Evolutionary conservation across 129 eudicot species (phyloP), one percentile per base, ranked within the genome.

Genomic region (Erigeron canadensis): DNA sequence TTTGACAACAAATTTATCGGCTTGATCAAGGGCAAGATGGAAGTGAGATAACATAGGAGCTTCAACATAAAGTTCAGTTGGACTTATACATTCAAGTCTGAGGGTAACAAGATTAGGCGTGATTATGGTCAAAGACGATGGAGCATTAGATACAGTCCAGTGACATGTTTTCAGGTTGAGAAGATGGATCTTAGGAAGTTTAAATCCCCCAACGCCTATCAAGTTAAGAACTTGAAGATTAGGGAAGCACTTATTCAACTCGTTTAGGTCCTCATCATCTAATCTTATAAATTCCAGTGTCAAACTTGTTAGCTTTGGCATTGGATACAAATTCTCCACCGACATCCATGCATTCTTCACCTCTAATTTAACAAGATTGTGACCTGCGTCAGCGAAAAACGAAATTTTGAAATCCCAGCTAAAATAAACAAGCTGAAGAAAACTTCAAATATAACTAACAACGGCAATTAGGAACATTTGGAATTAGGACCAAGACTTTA

Each of bases 271-370:
- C 73, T 89, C 96, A 16, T 89, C 96, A 15, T 86, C 96, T 40
- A 89, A 76, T 77, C 91, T 82, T 71, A 89, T 69, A 19, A 77
- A 89, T 77, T 86, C 96, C 7, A 89, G 89, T 0, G 91, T 84
- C 80, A 89, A 82, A 61, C 67, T 81, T 57, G 81, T 86, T 61
- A 89, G 86, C 48, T 51, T 84, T 8, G 81, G 81, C 91, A 89
- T 77, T 11, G 82, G 84, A 54, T 74, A 79, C 40, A 89, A 65
- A 50, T 87, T 84, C 48, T 89, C 89, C 15, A 89, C 81, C 0
- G 96, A 86, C 4, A 89, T 68, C 89, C 91, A 89, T 15, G 91
- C 91, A 17, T 84, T 86, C 84, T 80, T 86, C 63, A 89, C 80
- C 79, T 81, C 86, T 60, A 89, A 53, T 70, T 86, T 81, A 28